A percentile compares a stretch with the other conserved stretches of the same genome.
phyloP scores from a whole-genome alignment of 345 rosid species.

The Murraya paniculata region DNA sequence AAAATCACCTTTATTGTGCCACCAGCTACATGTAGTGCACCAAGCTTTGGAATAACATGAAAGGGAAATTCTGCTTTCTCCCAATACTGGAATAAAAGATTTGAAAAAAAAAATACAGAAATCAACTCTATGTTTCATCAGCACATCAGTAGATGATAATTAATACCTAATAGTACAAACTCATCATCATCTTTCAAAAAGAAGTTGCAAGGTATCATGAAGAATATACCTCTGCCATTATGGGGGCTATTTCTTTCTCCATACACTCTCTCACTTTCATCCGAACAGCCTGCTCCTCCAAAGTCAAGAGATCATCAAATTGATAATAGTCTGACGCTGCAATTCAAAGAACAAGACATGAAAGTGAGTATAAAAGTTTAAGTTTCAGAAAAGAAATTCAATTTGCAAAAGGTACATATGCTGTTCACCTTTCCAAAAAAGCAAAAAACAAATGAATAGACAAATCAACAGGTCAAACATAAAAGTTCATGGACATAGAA shows the following conservation, averaged over 20 bases:
- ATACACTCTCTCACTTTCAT: constrained; percentile 70
- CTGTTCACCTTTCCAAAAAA: not conserved
- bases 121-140: constrained; percentile 3
- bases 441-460: not conserved
- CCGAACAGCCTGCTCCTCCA: constrained; percentile 67
- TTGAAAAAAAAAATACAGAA: not conserved
- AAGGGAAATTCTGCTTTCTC: constrained; percentile 98
- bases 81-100: constrained; percentile 60
- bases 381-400: not conserved
- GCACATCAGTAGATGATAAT: not conserved
- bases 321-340: constrained; percentile 87
- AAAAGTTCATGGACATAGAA: not conserved
- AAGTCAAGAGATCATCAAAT: constrained; percentile 68
- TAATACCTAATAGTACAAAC: not conserved
- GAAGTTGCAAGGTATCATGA: not conserved
- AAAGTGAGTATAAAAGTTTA: not conserved
- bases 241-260: constrained; percentile 94
- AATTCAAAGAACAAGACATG: constrained; percentile 8
- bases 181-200: not conserved
- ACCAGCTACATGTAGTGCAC: constrained; percentile 60
- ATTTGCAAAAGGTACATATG: not conserved
- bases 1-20: constrained; percentile 82
- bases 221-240: constrained; percentile 70
- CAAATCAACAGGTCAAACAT: too few species aligned
- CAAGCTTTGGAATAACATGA: constrained; percentile 77